Conservation (phyloP, 2,329 filamentous ascomycete genomes). For the Aspergillus candidus region DNA sequence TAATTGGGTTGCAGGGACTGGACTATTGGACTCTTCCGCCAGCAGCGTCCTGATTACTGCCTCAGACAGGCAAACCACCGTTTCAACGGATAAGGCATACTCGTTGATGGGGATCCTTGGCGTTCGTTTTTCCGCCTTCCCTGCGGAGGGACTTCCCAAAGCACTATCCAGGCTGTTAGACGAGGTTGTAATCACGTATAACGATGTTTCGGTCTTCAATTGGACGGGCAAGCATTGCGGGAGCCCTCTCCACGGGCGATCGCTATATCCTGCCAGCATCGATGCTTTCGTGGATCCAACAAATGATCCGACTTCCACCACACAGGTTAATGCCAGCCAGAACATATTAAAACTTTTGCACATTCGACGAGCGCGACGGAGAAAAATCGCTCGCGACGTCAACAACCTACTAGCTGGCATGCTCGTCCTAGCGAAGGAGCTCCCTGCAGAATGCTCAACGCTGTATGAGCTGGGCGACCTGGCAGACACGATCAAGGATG, state of each 20-base stretch:
- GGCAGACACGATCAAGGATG: too few relatives aligned
- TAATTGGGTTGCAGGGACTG: too few relatives aligned
- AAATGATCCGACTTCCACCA: too few relatives aligned
- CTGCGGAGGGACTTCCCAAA: constrained; percentile 13
- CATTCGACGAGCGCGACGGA: too few relatives aligned
- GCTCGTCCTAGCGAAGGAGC: too few relatives aligned
- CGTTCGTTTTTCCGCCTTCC: constrained; percentile 13
- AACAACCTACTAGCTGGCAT: too few relatives aligned
- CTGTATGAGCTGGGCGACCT: too few relatives aligned
- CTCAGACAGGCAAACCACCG: constrained; percentile 9
- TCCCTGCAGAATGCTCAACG: too few relatives aligned
- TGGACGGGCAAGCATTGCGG: constrained; percentile 9
- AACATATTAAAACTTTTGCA: background rate
- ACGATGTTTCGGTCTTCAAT: constrained; percentile 14
- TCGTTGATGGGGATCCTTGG: constrained; percentile 17
- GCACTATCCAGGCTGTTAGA: constrained; percentile 11
- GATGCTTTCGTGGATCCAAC: constrained; percentile 1
- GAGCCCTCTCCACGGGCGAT: constrained; percentile 5
- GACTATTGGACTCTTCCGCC: constrained; percentile 1
- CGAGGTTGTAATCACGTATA: constrained; percentile 13
- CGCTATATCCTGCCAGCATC: constrained; percentile 8
- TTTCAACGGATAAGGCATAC: constrained; percentile 14
- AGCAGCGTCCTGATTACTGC: constrained; percentile 9
- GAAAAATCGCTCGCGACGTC: too few relatives aligned
- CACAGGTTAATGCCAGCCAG: background rate